Conservation (phyloP, 2,329 filamentous ascomycete genomes). For the Nigrospora osmanthi region DNA sequence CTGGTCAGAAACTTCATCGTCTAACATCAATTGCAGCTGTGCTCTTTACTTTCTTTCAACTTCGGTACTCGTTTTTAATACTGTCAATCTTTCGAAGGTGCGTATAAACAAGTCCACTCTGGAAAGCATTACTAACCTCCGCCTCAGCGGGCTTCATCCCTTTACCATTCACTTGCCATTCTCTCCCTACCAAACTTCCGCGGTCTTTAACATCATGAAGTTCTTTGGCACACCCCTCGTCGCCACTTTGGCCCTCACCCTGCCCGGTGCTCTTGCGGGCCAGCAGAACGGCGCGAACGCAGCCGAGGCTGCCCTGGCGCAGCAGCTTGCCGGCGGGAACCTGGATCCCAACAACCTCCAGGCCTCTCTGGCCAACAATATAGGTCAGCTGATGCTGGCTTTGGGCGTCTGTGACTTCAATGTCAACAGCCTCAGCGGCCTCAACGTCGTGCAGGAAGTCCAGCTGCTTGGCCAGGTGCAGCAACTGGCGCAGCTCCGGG, state of each 20-base stretch:
- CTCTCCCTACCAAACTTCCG: conserved; percentile 4
- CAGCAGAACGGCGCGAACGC: conserved; percentile 4
- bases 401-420: conserved; percentile 19
- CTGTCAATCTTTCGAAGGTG: conserved; percentile 16
- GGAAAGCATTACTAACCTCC: conserved; percentile 2
- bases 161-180: not conserved
- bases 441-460: conserved; percentile 15
- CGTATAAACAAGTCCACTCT: not conserved
- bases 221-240: conserved; percentile 12
- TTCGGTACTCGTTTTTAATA: not conserved
- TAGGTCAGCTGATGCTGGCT: conserved; percentile 13
- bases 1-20: not conserved
- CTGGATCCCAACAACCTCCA: conserved; percentile 9
- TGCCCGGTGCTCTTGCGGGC: conserved; percentile 9
- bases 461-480: conserved; percentile 20
- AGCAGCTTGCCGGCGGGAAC: conserved; percentile 6
- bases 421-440: conserved; percentile 10
- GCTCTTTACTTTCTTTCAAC: conserved; percentile 16
- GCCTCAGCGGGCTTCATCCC: conserved; percentile 7
- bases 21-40: conserved; percentile 13
- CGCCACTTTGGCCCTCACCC: conserved; percentile 14
- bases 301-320: conserved; percentile 2
- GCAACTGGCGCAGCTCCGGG: conserved; percentile 16
- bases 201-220: conserved; percentile 13
- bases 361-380: conserved; percentile 8